A percentile compares a stretch with the other conserved stretches of the same genome.
Conservation (phyloP, 768 basidiomycete genomes). For the Lepiota subincarnata region DNA sequence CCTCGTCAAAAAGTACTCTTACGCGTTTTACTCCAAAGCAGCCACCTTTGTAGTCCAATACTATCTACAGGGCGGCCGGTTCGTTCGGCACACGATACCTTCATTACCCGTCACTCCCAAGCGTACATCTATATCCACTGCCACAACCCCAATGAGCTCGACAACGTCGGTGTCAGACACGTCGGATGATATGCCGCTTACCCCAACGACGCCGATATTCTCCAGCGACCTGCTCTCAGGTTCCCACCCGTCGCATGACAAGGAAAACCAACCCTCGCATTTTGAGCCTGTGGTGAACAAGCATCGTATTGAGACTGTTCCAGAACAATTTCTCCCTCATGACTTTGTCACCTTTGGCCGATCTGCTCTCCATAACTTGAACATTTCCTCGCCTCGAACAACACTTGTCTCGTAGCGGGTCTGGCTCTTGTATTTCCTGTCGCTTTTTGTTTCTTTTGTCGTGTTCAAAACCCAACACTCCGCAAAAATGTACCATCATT, state of each 20-base stretch:
- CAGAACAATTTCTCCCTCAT: slow-evolving; percentile 77
- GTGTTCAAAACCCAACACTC: slow-evolving; percentile 51
- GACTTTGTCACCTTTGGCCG: slow-evolving; percentile 79
- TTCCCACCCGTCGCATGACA: slow-evolving; percentile 59
- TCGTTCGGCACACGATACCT: slow-evolving; percentile 42
- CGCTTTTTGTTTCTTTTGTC: slow-evolving; percentile 35
- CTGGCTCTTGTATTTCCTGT: slow-evolving; percentile 33
- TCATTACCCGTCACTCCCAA: slow-evolving; percentile 69
- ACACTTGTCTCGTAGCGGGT: slow-evolving; percentile 54
- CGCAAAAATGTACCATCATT: slow-evolving; percentile 81
- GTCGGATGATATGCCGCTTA: slow-evolving; percentile 82
- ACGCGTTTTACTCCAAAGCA: slow-evolving; percentile 93
- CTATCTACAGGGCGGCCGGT: slow-evolving; percentile 86
- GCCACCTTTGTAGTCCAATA: slow-evolving; percentile 91
- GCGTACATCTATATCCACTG: slow-evolving; percentile 47
- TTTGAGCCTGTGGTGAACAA: slow-evolving; percentile 76
- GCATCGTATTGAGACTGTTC: slow-evolving; percentile 58
- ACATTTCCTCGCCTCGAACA: slow-evolving; percentile 60
- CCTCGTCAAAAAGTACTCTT: slow-evolving; percentile 97
- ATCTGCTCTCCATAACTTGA: slow-evolving; percentile 73
- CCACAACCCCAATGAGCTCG: slow-evolving; percentile 72
- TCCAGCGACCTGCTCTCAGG: slow-evolving; percentile 54
- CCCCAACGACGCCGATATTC: slow-evolving; percentile 70
- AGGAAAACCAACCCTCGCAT: slow-evolving; percentile 71
- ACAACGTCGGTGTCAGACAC: slow-evolving; percentile 69